A percentile compares a stretch with the other conserved stretches of the same genome.
These are phyloP conservation scores for Laetiporus sulphureus DNA, from an alignment of 1,284 basidiomycete species.

Conservation along the genomic window DNA sequence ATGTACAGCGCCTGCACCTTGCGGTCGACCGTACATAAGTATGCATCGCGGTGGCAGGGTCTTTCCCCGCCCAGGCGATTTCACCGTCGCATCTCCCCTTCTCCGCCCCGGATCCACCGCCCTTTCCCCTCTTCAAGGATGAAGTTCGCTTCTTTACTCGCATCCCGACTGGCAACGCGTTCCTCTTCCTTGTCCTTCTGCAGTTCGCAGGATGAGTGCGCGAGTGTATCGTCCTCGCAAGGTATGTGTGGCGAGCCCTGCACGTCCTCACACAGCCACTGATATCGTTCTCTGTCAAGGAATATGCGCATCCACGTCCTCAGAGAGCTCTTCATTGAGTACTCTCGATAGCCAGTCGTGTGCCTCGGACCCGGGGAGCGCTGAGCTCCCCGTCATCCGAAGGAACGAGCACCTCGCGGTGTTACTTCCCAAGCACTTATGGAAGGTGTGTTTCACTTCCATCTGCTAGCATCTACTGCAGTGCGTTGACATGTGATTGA, in stretches of 20 bases:
- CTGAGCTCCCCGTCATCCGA: conserved; percentile 10
- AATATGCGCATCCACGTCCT: conserved; percentile 14
- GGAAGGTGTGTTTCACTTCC: conserved; percentile 50
- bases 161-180: conserved; percentile 16
- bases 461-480: conserved; percentile 7
- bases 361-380: conserved; percentile 15
- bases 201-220: conserved; percentile 14
- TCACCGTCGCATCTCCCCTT: conserved; percentile 4
- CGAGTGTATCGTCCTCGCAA: conserved; percentile 23
- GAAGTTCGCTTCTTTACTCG: conserved; percentile 18
- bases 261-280: conserved; percentile 8
- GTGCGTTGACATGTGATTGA: conserved; percentile 18
- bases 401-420: conserved; percentile 72
- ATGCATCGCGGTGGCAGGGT: too few relatives aligned
- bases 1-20: too few relatives aligned
- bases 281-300: conserved; percentile 2
- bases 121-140: conserved; percentile 12
- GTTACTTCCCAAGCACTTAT: conserved; percentile 55
- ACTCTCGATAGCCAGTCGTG: conserved; percentile 19
- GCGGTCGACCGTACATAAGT: too few relatives aligned
- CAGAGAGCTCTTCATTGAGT: conserved; percentile 15
- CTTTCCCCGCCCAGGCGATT: neutral
- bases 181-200: conserved; percentile 15
- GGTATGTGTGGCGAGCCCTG: conserved; percentile 16
- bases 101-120: conserved; percentile 2